Percentiles rank a stretch among this genome's conserved stretches.
These are phyloP conservation scores for Fusarium longipes DNA, from an alignment of 2,329 filamentous ascomycete genomes.

Conservation along the genomic window DNA sequence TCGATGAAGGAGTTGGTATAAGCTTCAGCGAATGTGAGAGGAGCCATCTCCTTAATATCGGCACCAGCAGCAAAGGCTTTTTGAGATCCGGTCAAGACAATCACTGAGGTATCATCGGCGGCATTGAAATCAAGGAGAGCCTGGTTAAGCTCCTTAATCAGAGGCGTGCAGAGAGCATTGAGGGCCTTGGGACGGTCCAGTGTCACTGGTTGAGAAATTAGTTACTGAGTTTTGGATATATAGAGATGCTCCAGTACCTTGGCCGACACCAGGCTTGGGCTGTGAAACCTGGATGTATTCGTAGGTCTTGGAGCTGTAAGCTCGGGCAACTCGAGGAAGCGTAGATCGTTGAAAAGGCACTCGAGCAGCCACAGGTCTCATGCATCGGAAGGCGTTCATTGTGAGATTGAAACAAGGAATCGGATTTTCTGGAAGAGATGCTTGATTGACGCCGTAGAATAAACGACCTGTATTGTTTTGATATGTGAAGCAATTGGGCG, in stretches of 20 bases:
- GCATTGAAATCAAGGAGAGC: conserved; percentile 78
- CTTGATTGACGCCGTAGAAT: not conserved
- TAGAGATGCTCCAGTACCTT: conserved; percentile 68
- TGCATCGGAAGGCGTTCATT: conserved; percentile 67
- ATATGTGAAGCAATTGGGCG: conserved; percentile 4
- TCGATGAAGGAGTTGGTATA: conserved; percentile 95
- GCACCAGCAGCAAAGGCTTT: conserved; percentile 95
- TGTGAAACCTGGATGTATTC: conserved; percentile 85
- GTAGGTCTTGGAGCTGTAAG: conserved; percentile 70
- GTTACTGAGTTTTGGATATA: not conserved
- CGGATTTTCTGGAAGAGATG: not conserved
- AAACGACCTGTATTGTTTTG: not conserved
- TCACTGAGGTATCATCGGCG: conserved; percentile 76
- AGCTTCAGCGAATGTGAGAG: conserved; percentile 86
- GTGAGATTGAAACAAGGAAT: conserved; percentile 7
- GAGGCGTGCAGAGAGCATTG: conserved; percentile 90
- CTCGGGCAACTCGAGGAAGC: conserved; percentile 66
- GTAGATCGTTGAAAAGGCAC: conserved; percentile 64
- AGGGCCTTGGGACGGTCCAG: conserved; percentile 94
- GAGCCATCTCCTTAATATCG: conserved; percentile 99
- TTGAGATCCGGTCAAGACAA: conserved; percentile 87
- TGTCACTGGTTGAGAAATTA: conserved; percentile 70
- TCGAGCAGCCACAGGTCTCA: conserved; percentile 66
- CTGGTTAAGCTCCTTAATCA: conserved; percentile 89
- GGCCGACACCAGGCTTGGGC: conserved; percentile 88